phyloP scores from a whole-genome alignment of 805 yeast genomes.

The Cyberlindnera misumaiensis region DNA sequence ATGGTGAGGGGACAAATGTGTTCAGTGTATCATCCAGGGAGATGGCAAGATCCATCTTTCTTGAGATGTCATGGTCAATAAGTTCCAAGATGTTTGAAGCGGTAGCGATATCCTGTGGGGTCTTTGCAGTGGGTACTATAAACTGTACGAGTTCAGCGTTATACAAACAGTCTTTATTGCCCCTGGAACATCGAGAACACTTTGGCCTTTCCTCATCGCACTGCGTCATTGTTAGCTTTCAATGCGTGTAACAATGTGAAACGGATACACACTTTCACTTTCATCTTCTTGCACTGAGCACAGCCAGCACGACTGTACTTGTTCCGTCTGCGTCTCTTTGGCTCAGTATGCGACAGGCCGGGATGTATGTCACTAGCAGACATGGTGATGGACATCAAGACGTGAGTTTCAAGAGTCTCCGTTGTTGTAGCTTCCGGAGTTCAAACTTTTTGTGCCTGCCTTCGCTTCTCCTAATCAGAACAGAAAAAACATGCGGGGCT shows the following conservation, averaged over 20 bases:
- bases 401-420: too few species aligned
- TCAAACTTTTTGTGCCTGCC: too few species aligned
- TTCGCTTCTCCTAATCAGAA: too few species aligned
- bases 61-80: slow-evolving; percentile 16
- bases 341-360: too few species aligned
- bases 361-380: too few species aligned
- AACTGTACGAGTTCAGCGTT: slow-evolving; percentile 1
- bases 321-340: slow-evolving; percentile 5
- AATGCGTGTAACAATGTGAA: too few species aligned
- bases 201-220: slow-evolving; percentile 15
- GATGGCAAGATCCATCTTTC: slow-evolving; percentile 14
- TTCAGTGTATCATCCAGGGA: not conserved
- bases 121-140: not conserved
- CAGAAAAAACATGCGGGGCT: too few species aligned
- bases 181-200: slow-evolving; percentile 11
- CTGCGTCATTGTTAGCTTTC: slow-evolving; percentile 1
- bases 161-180: slow-evolving; percentile 6
- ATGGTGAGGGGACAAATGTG: slow-evolving; percentile 1
- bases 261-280: slow-evolving; percentile 26
- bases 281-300: slow-evolving; percentile 35
- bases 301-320: slow-evolving; percentile 31
- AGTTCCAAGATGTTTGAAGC: slow-evolving; percentile 9
- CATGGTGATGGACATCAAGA: too few species aligned
- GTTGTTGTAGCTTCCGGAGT: too few species aligned
- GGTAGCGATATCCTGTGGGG: not conserved